phyloP scores from a whole-genome alignment of 1,284 basidiomycete species.

The Pascua sp. region DNA sequence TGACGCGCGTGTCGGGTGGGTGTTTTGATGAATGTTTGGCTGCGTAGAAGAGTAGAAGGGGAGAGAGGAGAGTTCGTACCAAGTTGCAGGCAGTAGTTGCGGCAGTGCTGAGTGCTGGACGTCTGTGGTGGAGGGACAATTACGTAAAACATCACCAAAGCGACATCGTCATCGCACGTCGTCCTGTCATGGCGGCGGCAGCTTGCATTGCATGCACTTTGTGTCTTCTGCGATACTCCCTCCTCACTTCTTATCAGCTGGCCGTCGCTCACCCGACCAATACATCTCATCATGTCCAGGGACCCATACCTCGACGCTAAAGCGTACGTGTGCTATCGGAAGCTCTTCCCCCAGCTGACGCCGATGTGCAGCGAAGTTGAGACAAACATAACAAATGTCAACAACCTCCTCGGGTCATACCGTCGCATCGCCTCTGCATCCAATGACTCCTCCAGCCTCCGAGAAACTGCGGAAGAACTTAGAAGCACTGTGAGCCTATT shows the following conservation, averaged over 20 bases:
- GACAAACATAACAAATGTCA: constrained; percentile 28
- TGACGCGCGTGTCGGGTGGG: too few relatives aligned
- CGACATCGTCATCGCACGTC: too few relatives aligned
- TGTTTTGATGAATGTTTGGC: too few relatives aligned
- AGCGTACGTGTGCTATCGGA: constrained; percentile 19
- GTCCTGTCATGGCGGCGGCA: too few relatives aligned
- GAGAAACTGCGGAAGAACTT: constrained; percentile 55
- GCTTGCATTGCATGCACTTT: too few relatives aligned
- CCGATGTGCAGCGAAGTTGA: constrained; percentile 38
- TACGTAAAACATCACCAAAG: too few relatives aligned
- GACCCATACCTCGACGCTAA: constrained; percentile 47
- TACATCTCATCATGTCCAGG: constrained; percentile 28
- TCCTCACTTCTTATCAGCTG: neutral
- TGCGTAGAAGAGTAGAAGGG: too few relatives aligned
- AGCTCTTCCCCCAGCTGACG: neutral
- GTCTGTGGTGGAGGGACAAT: too few relatives aligned
- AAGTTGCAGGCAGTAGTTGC: too few relatives aligned
- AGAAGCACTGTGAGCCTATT: constrained; percentile 69
- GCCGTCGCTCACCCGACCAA: neutral
- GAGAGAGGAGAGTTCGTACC: too few relatives aligned
- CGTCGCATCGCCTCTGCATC: constrained; percentile 15
- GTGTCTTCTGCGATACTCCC: neutral
- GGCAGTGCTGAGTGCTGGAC: too few relatives aligned
- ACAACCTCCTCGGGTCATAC: constrained; percentile 29
- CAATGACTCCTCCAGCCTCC: neutral